Percentiles rank a stretch among this genome's conserved stretches.
Evolutionary conservation across 805 yeast genomes (phyloP).

Genomic region (Candida coleopterorum): DNA sequence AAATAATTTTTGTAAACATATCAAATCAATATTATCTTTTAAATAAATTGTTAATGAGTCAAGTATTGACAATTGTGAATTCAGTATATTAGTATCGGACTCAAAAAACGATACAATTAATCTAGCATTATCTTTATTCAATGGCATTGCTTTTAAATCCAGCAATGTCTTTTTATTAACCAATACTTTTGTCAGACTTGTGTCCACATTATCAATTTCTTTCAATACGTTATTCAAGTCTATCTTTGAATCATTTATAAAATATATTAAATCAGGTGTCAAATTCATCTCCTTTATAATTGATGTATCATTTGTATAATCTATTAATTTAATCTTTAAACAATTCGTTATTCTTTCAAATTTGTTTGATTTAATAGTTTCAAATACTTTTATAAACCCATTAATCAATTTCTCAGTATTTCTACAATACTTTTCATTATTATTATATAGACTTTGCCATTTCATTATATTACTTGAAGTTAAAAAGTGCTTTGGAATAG

Average conservation of each 20-base stretch:
- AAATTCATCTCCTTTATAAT: slow-evolving; percentile 7
- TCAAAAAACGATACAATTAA: not conserved
- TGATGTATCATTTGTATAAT: slow-evolving; percentile 7
- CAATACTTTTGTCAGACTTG: not conserved
- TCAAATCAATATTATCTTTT: slow-evolving; percentile 3
- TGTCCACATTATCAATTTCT: not conserved
- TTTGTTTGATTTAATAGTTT: slow-evolving; percentile 8
- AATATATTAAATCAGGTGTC: slow-evolving; percentile 4
- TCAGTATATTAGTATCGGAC: not conserved
- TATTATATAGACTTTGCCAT: slow-evolving; percentile 17
- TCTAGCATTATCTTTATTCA: not conserved
- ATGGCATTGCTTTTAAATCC: not conserved
- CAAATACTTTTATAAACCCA: slow-evolving; percentile 21
- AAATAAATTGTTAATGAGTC: slow-evolving; percentile 4
- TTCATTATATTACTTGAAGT: slow-evolving; percentile 14
- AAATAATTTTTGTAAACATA: slow-evolving; percentile 3
- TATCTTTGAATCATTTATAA: slow-evolving; percentile 6
- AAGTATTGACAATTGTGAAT: slow-evolving; percentile 2
- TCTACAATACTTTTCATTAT: slow-evolving; percentile 11
- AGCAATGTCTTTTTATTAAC: not conserved
- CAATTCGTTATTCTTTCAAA: slow-evolving; percentile 7
- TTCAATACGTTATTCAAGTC: not conserved
- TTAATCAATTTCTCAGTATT: slow-evolving; percentile 21
- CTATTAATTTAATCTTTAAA: slow-evolving; percentile 12
- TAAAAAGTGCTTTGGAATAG: slow-evolving; percentile 16